These are phyloP conservation scores for Lumnitzera littorea DNA, from an alignment of 345 rosid species.

Conservation along the genomic window DNA sequence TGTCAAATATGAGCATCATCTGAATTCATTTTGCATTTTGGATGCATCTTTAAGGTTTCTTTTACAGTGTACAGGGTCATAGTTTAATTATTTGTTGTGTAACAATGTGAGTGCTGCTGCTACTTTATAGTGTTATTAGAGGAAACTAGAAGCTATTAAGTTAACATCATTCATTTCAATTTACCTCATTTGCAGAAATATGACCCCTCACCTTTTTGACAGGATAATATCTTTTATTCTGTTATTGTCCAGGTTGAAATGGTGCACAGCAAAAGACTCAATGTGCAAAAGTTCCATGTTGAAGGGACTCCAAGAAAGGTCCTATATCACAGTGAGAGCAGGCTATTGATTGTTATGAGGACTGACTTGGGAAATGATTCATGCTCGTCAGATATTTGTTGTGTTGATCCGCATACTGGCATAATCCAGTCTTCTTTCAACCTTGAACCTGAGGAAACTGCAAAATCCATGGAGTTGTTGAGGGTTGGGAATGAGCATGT, in stretches of 20 bases:
- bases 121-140: no score
- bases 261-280: conserved; percentile 82
- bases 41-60: no score
- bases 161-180: no score
- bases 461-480: conserved; percentile 88
- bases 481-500: conserved; percentile 79
- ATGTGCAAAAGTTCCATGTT: conserved; percentile 87
- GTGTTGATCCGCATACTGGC: conserved; percentile 83
- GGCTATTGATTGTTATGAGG: conserved; percentile 84
- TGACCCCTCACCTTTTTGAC: no score
- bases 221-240: not conserved
- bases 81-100: no score
- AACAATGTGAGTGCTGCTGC: no score
- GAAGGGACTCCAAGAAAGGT: conserved; percentile 96
- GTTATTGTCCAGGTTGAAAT: conserved; percentile 71
- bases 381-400: conserved; percentile 77
- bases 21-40: no score
- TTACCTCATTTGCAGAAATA: no score
- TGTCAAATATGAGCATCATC: no score
- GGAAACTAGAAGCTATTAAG: no score
- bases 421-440: conserved; percentile 59
- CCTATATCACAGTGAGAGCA: conserved; percentile 84
- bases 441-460: conserved; percentile 76
- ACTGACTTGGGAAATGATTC: conserved; percentile 54
- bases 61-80: no score